These are phyloP conservation scores for Sporothrix protearum DNA, from an alignment of 2,329 filamentous ascomycete genomes.

Conservation along the genomic window DNA sequence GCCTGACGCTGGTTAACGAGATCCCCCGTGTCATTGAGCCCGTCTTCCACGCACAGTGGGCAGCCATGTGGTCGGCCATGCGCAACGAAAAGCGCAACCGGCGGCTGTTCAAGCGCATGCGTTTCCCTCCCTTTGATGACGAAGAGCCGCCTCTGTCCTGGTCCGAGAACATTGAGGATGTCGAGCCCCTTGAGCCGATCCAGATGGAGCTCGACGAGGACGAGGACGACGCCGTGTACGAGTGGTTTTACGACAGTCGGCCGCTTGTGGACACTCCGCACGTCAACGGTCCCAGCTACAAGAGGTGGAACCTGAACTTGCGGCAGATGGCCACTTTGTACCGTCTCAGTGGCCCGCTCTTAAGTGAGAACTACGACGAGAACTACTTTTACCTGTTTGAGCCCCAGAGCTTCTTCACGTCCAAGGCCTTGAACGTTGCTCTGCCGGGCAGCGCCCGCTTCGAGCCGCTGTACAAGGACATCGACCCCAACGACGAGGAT, in stretches of 20 bases:
- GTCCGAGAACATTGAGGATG: constrained; percentile 98
- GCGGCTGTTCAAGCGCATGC: constrained; percentile 96
- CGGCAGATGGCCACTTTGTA: constrained; percentile 96
- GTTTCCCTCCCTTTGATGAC: constrained; percentile 97
- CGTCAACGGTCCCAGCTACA: constrained; percentile 95
- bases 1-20: constrained; percentile 94
- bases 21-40: constrained; percentile 95
- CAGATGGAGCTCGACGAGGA: constrained; percentile 97
- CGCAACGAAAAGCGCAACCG: constrained; percentile 95
- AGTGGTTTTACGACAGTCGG: constrained; percentile 97
- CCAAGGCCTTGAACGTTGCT: constrained; percentile 94
- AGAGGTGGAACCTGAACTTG: constrained; percentile 86
- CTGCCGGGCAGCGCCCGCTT: constrained; percentile 97
- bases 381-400: constrained; percentile 99
- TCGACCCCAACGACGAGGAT: constrained; percentile 97
- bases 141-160: constrained; percentile 96
- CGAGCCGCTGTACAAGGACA: constrained; percentile 96
- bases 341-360: constrained; percentile 81
- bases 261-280: constrained; percentile 87
- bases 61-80: constrained; percentile 99
- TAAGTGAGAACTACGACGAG: constrained; percentile 89
- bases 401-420: constrained; percentile 87
- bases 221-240: constrained; percentile 84
- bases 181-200: constrained; percentile 94
- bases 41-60: constrained; percentile 97